These are phyloP conservation scores for Mucor indicus DNA, from an alignment of 371 early-diverging fungal genomes.

Conservation along the genomic window DNA sequence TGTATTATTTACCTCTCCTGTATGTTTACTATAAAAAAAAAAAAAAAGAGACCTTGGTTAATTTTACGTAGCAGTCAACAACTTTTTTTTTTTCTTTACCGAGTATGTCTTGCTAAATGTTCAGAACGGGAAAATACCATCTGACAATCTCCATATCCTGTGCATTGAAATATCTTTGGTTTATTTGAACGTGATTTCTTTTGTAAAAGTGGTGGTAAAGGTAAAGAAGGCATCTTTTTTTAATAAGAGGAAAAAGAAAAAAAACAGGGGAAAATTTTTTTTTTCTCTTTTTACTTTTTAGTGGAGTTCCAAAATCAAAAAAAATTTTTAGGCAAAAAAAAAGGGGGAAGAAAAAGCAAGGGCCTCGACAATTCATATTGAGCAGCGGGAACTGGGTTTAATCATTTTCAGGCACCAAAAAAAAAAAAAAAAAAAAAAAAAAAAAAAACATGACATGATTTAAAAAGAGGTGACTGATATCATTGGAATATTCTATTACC, in stretches of 20 bases:
- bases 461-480: no score
- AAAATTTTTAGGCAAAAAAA: no score
- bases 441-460: no score
- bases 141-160: conserved; percentile 48
- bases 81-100: conserved; percentile 8
- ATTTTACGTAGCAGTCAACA: neutral
- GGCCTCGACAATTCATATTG: neutral
- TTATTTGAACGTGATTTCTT: conserved; percentile 14
- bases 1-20: conserved; percentile 46
- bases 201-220: neutral
- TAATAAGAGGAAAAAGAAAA: conserved; percentile 1
- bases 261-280: neutral
- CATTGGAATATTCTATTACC: no score
- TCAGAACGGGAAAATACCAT: conserved; percentile 56
- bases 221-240: conserved; percentile 5
- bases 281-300: neutral
- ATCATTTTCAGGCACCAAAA: no score
- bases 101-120: conserved; percentile 50
- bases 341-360: neutral
- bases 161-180: conserved; percentile 48
- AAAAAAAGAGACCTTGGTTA: no score
- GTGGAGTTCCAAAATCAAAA: conserved; percentile 1
- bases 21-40: conserved; percentile 39
- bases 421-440: conserved; percentile 5
- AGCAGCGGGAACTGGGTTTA: no score